Conservation (phyloP, 2,329 filamentous ascomycete genomes). For the Chrysoporthe deuterocubensis region DNA sequence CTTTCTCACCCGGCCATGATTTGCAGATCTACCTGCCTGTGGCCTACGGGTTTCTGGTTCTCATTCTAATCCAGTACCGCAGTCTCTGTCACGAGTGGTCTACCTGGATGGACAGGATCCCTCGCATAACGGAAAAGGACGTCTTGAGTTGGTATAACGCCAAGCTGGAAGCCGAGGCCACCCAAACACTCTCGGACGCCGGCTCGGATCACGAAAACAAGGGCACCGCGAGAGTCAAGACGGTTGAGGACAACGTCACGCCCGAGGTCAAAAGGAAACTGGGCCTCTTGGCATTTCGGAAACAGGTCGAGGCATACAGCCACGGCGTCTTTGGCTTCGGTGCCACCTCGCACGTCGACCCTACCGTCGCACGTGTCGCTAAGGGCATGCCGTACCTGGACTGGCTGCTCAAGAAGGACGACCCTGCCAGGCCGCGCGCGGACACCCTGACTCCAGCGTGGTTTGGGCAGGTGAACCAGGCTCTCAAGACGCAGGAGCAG, state of each 20-base stretch:
- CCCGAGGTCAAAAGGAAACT: slow-evolving; percentile 30
- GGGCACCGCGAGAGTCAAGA: slow-evolving; percentile 16
- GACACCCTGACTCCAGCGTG: slow-evolving; percentile 41
- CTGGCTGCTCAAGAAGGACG: slow-evolving; percentile 43
- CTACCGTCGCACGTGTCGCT: slow-evolving; percentile 33
- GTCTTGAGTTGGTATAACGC: slow-evolving; percentile 53
- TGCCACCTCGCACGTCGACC: slow-evolving; percentile 27
- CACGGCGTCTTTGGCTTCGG: slow-evolving; percentile 25
- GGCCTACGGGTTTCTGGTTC: slow-evolving; percentile 55
- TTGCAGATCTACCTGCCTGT: slow-evolving; percentile 59
- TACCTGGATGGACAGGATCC: slow-evolving; percentile 58
- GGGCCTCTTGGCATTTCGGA: slow-evolving; percentile 38
- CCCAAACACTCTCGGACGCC: neutral
- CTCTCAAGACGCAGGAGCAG: slow-evolving; percentile 41
- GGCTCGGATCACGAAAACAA: slow-evolving; percentile 8
- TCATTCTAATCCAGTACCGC: slow-evolving; percentile 57
- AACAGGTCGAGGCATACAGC: slow-evolving; percentile 39
- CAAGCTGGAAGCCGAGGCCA: slow-evolving; percentile 32
- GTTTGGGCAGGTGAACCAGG: slow-evolving; percentile 41
- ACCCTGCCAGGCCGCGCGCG: slow-evolving; percentile 34
- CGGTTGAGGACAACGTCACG: slow-evolving; percentile 30
- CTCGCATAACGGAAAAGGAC: slow-evolving; percentile 52
- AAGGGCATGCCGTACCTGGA: slow-evolving; percentile 40
- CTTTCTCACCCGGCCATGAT: slow-evolving; percentile 56
- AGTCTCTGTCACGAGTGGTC: slow-evolving; percentile 61